Base-by-base conservation (phyloP, 23 red algal genomes). In the Cyanidiococcus yangmingshanensis region DNA sequence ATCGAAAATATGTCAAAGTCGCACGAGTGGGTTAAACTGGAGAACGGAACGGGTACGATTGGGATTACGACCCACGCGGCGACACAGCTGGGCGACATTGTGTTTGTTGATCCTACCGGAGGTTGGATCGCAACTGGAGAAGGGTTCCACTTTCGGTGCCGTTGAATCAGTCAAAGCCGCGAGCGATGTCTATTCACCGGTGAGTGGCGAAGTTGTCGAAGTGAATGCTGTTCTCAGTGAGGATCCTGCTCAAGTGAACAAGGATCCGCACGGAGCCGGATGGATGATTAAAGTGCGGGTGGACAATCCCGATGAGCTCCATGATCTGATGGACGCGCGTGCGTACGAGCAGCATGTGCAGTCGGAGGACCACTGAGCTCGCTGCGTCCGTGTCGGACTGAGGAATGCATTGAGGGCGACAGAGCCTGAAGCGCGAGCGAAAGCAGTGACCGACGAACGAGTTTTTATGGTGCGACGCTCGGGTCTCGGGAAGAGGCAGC, bases 111-210 rank as follows among this genome's bases (percentile, higher is more conserved):
- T 26, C 79, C 90, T 50, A n/a, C 93, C 93, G 18, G 87, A 90
- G 21, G 79, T 86, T 40, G 93, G 93, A 30, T 33, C 84, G 37
- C 58, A 67, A 12, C 68, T 87, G 31, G 74, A 63, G 30, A 74
- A 76, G 3, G 79, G 83, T 0, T 77, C 84, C 1, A 67, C 76
- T 31, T 79, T 83, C 50, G 93, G 80, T 27, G 86, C 89, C 30
- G 86, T 97, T 27, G 93, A 97, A 80, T 91, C 87, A 2, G 93
- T 97, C 37, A 97, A 97, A 77, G 93, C 93, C 1, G 85, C 87
- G 17, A 83, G 79, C 0, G 87, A 90, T 37, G 75, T 97, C 12
- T 90, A 91, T 76, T 57, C 88, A 34, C 93, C 93, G 33, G 40
- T 90, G 2, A 68, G 37, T 38, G 93, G 93, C 0, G 82, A 91